Evolutionary conservation across 2,329 filamentous ascomycete genomes (phyloP).

Genomic region (Beauveria sp.): DNA sequence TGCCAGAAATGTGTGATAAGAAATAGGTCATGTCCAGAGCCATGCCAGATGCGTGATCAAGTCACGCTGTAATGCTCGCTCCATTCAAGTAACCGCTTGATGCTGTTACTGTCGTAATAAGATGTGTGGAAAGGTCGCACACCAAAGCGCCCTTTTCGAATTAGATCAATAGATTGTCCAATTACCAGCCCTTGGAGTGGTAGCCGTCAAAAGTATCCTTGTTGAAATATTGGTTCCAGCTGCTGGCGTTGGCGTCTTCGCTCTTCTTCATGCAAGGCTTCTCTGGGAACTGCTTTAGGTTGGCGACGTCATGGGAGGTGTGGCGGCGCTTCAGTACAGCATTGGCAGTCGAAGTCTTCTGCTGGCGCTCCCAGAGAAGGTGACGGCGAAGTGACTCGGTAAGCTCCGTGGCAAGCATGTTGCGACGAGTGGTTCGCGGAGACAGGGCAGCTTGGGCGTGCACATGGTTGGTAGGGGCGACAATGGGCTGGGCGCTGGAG

Average conservation of each 20-base stretch:
- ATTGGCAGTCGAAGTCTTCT: conserved; percentile 83
- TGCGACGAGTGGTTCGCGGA: conserved; percentile 81
- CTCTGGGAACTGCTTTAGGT: conserved; percentile 75
- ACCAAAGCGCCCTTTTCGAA: not conserved
- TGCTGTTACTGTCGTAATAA: not conserved
- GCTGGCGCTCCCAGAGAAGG: conserved; percentile 89
- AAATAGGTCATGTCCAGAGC: not conserved
- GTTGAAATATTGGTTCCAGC: conserved; percentile 81
- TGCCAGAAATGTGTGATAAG: conserved; percentile 4
- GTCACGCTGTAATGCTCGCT: not conserved
- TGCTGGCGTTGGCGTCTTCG: conserved; percentile 59
- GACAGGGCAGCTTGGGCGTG: conserved; percentile 71
- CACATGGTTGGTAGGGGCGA: conserved; percentile 58
- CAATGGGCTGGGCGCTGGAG: conserved; percentile 68
- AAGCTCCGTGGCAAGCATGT: conserved; percentile 92
- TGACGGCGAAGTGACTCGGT: conserved; percentile 89
- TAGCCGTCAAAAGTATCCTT: conserved; percentile 56
- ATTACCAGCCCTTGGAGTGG: conserved; percentile 37
- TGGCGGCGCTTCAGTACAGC: conserved; percentile 84
- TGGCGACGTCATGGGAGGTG: conserved; percentile 84
- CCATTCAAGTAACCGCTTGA: not conserved
- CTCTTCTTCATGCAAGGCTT: conserved; percentile 51
- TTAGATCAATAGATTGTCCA: not conserved
- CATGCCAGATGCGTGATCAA: not conserved
- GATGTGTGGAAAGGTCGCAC: not conserved